Base-by-base conservation (phyloP, 208 protist species). In the Trypanosoma theileri region DNA sequence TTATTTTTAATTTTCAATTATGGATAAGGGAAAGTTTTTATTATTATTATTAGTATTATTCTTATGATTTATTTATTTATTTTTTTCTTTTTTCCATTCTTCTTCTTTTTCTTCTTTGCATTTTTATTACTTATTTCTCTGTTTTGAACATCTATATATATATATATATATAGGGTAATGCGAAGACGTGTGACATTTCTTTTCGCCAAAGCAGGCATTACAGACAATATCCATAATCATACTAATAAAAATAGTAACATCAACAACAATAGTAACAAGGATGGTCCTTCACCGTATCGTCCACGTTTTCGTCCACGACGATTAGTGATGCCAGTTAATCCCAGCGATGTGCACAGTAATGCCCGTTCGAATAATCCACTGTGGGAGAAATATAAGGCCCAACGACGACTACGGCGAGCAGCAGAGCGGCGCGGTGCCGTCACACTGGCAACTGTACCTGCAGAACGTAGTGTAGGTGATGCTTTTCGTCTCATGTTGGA, bases 311-410 rank as follows among this genome's bases (percentile, higher is more conserved):
- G 91, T 12, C 91, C 91, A 4, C 79, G 91, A 0, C 82, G 88
- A 50, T 66, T 96, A 24, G 86, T 94, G n/a, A 92, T 96, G 91
- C 91, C 91, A 1, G 87, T 94, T 8, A 79, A 94, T 71, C 81
- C 85, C 12, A 78, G 71, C 63, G 78, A 89, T 57, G 71, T 93
- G 6, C 78, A 94, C 80, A 73, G 69, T 45, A 17, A 50, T 9
- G 48, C 66, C 53, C 86, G 91, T 10, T 75, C 87, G 1, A 60
- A 70, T 8, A 92, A 90, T 62, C 86, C 70, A 10, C 35, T 89
- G 12, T 83, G 72, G 50, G 74, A 79, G 58, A 75, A 69, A 45
- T 71, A 84, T 40, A 81, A 82, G 70, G 63, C 35, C 3, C 77
- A 86, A 22, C 56, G 68, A 28, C 76, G 85, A 0, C 71, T 81